Base-by-base conservation (phyloP, 1,284 basidiomycete species). In the Malassezia psittaci region DNA sequence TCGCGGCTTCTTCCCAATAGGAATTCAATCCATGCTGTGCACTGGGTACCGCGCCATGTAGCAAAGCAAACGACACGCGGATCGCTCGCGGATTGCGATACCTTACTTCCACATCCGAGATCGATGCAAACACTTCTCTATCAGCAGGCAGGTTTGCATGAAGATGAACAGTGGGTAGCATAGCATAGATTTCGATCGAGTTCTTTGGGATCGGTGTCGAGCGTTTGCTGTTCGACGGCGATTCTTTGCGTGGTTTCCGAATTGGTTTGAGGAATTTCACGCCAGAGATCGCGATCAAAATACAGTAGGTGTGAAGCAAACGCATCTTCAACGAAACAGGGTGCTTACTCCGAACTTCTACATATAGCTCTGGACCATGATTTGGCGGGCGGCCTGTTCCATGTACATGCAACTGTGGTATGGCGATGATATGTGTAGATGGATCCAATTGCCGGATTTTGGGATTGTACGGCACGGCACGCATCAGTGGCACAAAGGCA, bases 1-100 rank as follows among this genome's bases (percentile, higher is more conserved):
- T 80, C 9, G 81, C 75, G 1, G 91, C 77, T 69, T 93, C 88
- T 61, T 89, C 88, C 89, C 90, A 96, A 57, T 79, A 76, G n/a
- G 55, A 57, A 29, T 55, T 61, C 46, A 59, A 58, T 6, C 57
- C 59, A 9, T 33, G 19, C 5, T 76, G 75, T 0, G 67, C 63
- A 36, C 63, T 78, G 9, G 78, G 77, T 5, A 80, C 79, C 43
- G 78, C 79, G 11, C 75, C 64, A 46, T 79, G 65, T 3, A 76
- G 62, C 33, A 72, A 75, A 16, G 77, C 77, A 24, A 75, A 65
- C 1, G 60, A 61, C 12, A 77, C 51, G 3, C 61, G 57, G 2
- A 76, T 63, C 8, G 61, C 58, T 57, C 55, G 18, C 52, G 36
- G 34, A 18, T 37, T 37, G 35, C 36, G 47, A 38, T 38, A 37